Evolutionary conservation across 106 monocot species (phyloP).

Genomic region (Amphibolis antarctica): DNA sequence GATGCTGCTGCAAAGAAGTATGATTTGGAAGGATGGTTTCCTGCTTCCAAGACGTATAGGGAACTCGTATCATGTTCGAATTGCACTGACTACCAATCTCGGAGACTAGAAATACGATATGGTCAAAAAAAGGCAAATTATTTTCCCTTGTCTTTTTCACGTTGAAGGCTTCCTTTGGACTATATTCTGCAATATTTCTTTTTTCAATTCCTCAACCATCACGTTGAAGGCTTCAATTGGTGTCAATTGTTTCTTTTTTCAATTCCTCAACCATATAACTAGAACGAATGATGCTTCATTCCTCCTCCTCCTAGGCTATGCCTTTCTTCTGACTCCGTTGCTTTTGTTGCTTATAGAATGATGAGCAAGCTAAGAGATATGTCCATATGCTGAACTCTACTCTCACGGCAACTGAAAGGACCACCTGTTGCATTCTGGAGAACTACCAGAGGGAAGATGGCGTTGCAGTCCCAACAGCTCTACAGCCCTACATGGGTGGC

Average conservation of each 20-base stretch:
- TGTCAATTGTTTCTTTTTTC: too few species aligned
- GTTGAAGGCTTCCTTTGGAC: not conserved
- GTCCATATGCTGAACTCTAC: conserved; percentile 95
- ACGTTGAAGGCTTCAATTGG: too few species aligned
- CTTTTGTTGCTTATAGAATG: conserved; percentile 42
- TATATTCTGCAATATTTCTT: too few species aligned
- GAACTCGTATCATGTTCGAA: conserved; percentile 96
- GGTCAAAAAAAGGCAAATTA: conserved; percentile 80
- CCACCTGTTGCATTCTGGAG: conserved; percentile 84
- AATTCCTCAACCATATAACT: too few species aligned
- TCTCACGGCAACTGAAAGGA: conserved; percentile 85
- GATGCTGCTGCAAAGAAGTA: conserved; percentile 99
- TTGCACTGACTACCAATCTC: conserved; percentile 83
- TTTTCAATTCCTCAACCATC: too few species aligned
- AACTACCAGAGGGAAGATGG: conserved; percentile 75
- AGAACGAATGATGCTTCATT: too few species aligned
- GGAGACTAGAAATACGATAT: conserved; percentile 67
- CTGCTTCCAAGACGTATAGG: conserved; percentile 79
- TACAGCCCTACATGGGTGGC: conserved; percentile 81
- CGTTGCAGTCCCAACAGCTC: conserved; percentile 58
- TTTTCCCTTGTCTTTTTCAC: not conserved
- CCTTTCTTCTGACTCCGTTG: not conserved
- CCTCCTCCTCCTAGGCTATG: not conserved
- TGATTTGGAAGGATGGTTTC: conserved; percentile 95
- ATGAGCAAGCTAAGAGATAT: conserved; percentile 88